A percentile compares a stretch with the other conserved stretches of the same genome.
Evolutionary conservation across 73 alveolate species (phyloP).

Genomic region (Tetrahymena elliotti): DNA sequence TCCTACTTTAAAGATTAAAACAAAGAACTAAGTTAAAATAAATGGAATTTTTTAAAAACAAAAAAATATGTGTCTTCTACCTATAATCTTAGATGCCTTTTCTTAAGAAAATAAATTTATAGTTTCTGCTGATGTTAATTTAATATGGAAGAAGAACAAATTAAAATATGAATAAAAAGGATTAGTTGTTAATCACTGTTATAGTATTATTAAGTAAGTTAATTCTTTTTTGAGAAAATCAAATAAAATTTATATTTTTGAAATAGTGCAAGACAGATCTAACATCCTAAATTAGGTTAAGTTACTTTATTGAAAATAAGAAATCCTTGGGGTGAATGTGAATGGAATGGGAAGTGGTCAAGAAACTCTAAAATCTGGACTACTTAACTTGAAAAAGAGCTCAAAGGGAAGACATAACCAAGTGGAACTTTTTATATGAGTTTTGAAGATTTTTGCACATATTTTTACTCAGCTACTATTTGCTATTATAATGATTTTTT

Average conservation of each 20-base stretch:
- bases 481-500: not conserved
- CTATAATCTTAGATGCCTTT: not conserved
- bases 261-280: not conserved
- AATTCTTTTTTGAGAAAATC: too few species aligned
- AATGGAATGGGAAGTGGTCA: conserved; percentile 96
- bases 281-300: conserved; percentile 9
- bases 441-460: not conserved
- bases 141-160: too few species aligned
- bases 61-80: not conserved
- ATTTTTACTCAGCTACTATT: not conserved
- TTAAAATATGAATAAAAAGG: not conserved
- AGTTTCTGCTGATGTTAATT: not conserved
- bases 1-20: conserved; percentile 6
- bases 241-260: too few species aligned
- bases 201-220: not conserved
- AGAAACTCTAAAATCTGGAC: conserved; percentile 81
- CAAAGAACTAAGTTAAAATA: not conserved
- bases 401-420: conserved; percentile 32
- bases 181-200: not conserved
- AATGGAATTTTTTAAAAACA: not conserved
- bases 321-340: conserved; percentile 91
- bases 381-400: conserved; percentile 60
- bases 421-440: conserved; percentile 81
- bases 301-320: conserved; percentile 74
- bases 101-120: not conserved